These are phyloP conservation scores for Apium graveolens DNA, from an alignment of 129 eudicot genomes.

Conservation along the genomic window DNA sequence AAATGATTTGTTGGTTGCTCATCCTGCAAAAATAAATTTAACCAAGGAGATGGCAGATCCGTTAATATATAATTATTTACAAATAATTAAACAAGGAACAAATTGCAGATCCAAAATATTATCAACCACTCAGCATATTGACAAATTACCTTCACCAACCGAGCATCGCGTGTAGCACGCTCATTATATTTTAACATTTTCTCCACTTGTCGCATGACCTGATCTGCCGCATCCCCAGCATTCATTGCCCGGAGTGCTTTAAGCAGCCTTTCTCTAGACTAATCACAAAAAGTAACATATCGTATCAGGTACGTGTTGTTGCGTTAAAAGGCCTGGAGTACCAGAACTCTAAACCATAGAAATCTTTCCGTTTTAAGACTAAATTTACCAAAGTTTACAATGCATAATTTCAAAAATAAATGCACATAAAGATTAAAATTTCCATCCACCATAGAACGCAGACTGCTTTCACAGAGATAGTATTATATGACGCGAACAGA, in stretches of 20 bases:
- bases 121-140: background rate
- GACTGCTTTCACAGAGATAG: background rate
- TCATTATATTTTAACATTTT: conserved; percentile 65
- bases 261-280: conserved; percentile 85
- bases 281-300: conserved; percentile 5
- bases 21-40: conserved; percentile 35
- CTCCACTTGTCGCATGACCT: conserved; percentile 74
- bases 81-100: background rate
- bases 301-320: background rate
- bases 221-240: conserved; percentile 99
- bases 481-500: background rate
- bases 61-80: background rate
- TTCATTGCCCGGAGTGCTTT: conserved; percentile 63
- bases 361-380: background rate
- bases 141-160: conserved; percentile 49
- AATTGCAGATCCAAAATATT: background rate
- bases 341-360: background rate
- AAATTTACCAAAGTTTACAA: background rate
- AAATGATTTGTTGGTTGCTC: conserved; percentile 49
- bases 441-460: background rate
- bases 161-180: conserved; percentile 60
- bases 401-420: background rate
- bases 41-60: background rate
- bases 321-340: background rate
- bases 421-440: background rate